phyloP scores from a whole-genome alignment of 2,329 filamentous ascomycete species.

The Plenodomus lindquistii region DNA sequence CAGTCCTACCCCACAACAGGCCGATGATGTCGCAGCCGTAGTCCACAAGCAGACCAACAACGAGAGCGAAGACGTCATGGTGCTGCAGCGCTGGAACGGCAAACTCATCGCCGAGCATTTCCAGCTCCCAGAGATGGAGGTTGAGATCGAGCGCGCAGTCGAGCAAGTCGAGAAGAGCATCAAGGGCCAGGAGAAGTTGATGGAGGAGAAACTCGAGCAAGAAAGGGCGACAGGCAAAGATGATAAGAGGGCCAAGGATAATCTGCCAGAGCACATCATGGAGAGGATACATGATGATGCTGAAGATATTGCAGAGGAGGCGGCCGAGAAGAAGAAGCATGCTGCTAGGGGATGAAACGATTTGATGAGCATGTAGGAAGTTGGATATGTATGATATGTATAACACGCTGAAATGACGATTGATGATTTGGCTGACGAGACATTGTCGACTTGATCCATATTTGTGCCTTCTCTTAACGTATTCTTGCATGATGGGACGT shows the following conservation, averaged over 20 bases:
- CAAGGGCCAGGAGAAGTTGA: constrained; percentile 43
- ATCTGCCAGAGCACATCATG: constrained; percentile 31
- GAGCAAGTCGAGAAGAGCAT: constrained; percentile 54
- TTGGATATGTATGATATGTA: no score
- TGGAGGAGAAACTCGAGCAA: constrained; percentile 43
- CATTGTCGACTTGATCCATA: no score
- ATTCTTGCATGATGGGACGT: no score
- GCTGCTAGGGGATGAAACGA: constrained; percentile 8
- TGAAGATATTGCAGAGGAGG: constrained; percentile 25
- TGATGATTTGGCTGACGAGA: no score
- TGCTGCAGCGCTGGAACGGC: constrained; percentile 55
- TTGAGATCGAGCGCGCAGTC: constrained; percentile 58
- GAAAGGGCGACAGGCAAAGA: constrained; percentile 34
- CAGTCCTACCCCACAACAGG: constrained; percentile 43
- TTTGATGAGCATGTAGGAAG: no score
- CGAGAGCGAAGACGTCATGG: constrained; percentile 52
- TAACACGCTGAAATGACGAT: no score
- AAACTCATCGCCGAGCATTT: constrained; percentile 56
- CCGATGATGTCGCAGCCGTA: constrained; percentile 42
- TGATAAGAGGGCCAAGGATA: constrained; percentile 34
- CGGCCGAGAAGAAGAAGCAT: constrained; percentile 9
- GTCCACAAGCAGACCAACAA: constrained; percentile 47
- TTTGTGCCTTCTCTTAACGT: no score
- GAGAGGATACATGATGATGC: constrained; percentile 30
- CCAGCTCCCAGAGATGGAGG: constrained; percentile 55